These are phyloP conservation scores for Rubia occidens DNA, from an alignment of 305 asterid species.

Conservation along the genomic window DNA sequence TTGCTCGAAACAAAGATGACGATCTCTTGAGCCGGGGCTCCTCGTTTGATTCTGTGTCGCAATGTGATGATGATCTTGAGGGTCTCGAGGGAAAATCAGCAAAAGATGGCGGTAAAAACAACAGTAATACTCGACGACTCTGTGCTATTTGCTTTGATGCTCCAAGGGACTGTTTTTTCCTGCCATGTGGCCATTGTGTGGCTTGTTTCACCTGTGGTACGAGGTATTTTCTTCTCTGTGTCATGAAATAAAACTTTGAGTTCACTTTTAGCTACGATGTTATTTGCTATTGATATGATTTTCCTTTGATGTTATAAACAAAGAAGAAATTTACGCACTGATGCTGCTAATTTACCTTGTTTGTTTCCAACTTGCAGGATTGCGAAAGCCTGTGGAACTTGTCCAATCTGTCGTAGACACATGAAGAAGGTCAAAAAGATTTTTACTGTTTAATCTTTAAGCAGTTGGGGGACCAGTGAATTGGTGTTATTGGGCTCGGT, in stretches of 20 bases:
- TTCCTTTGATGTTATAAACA: not conserved
- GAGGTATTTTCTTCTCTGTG: conserved; percentile 35
- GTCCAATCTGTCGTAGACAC: conserved; percentile 73
- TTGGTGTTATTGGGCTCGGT: not conserved
- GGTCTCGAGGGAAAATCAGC: conserved; percentile 28
- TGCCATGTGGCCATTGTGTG: conserved; percentile 83
- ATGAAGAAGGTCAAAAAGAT: conserved; percentile 67
- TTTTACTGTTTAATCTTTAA: conserved; percentile 46
- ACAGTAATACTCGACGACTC: conserved; percentile 19
- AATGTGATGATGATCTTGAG: conserved; percentile 33
- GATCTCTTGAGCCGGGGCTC: conserved; percentile 39
- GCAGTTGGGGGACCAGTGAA: conserved; percentile 7
- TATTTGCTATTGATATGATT: no score
- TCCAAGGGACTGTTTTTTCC: conserved; percentile 68
- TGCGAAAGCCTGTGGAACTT: conserved; percentile 45
- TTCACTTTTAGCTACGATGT: no score
- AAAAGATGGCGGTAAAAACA: conserved; percentile 33
- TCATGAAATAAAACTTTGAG: not conserved
- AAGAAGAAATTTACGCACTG: not conserved
- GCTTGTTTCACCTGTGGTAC: conserved; percentile 77
- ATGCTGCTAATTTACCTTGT: not conserved
- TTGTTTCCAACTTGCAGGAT: conserved; percentile 41
- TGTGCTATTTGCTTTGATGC: conserved; percentile 88
- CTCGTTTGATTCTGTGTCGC: conserved; percentile 47
- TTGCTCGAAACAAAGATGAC: conserved; percentile 48